These are phyloP conservation scores for Fusarium lateritium DNA, from an alignment of 2,329 filamentous ascomycete genomes.

Conservation along the genomic window DNA sequence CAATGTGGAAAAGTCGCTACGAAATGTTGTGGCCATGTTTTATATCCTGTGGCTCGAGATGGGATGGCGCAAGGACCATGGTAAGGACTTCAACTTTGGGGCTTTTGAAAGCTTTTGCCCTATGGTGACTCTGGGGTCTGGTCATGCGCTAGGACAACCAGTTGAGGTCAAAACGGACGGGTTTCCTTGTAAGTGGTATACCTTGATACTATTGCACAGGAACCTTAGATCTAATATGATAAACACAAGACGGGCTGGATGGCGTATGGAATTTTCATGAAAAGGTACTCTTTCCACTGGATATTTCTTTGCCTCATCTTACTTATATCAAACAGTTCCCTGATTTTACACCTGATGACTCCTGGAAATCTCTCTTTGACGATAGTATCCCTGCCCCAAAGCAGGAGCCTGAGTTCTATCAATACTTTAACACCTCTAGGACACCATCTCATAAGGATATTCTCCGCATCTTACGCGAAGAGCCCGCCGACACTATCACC, in stretches of 20 bases:
- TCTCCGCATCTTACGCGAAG: background rate
- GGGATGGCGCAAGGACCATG: background rate
- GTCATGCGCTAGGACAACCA: background rate
- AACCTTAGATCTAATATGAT: background rate
- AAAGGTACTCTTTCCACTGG: background rate
- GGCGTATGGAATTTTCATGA: background rate
- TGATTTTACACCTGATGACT: background rate
- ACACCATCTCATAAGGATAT: background rate
- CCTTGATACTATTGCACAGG: no score
- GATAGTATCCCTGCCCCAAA: background rate
- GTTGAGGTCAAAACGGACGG: background rate
- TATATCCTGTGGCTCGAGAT: background rate
- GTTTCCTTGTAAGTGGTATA: background rate
- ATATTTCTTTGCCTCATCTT: no score
- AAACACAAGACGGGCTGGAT: background rate
- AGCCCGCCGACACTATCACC: background rate
- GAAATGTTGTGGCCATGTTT: conserved; percentile 1
- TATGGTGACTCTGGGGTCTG: background rate
- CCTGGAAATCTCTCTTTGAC: background rate
- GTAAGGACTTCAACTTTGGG: background rate
- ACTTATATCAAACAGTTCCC: background rate
- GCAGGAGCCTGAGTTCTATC: background rate
- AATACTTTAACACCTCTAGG: background rate
- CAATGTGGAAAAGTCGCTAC: background rate
- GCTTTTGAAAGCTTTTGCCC: background rate